Evolutionary conservation across 768 basidiomycete species (phyloP).

Genomic region (Boletus patriciae): DNA sequence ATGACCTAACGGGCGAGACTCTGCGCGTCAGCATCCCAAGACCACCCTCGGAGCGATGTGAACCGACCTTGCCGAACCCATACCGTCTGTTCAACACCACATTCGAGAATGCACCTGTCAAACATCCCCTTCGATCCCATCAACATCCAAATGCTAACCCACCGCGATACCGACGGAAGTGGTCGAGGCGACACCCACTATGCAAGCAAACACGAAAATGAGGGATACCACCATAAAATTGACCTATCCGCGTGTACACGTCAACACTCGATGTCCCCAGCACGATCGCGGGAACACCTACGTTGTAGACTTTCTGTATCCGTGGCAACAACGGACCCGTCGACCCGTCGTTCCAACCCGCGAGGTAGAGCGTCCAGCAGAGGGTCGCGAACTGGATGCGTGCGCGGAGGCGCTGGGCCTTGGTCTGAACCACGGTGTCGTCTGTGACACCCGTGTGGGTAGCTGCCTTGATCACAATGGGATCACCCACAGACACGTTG

Average conservation of each 20-base stretch:
- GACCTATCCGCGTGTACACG: conserved; percentile 27
- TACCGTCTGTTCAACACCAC: conserved; percentile 29
- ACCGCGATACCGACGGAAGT: too few relatives aligned
- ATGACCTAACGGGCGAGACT: conserved; percentile 20
- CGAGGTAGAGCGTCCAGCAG: conserved; percentile 37
- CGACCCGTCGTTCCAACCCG: conserved; percentile 42
- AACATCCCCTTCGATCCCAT: conserved; percentile 28
- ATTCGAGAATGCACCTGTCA: conserved; percentile 35
- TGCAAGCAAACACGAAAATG: conserved; percentile 43
- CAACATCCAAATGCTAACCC: background rate
- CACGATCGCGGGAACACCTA: conserved; percentile 11
- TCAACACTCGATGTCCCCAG: background rate
- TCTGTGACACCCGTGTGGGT: background rate
- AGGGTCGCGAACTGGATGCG: conserved; percentile 36
- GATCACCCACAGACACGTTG: background rate
- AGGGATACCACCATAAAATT: conserved; percentile 42
- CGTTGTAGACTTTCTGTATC: conserved; percentile 39
- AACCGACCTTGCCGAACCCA: conserved; percentile 37
- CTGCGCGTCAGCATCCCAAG: background rate
- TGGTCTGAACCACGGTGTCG: conserved; percentile 10
- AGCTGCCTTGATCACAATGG: background rate
- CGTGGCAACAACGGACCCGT: conserved; percentile 40
- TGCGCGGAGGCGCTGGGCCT: conserved; percentile 21
- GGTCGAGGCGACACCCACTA: conserved; percentile 25
- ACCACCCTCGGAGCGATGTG: background rate